These are phyloP conservation scores for Verticillium dahliae DNA, from an alignment of 2,329 filamentous ascomycete genomes.

Conservation along the genomic window DNA sequence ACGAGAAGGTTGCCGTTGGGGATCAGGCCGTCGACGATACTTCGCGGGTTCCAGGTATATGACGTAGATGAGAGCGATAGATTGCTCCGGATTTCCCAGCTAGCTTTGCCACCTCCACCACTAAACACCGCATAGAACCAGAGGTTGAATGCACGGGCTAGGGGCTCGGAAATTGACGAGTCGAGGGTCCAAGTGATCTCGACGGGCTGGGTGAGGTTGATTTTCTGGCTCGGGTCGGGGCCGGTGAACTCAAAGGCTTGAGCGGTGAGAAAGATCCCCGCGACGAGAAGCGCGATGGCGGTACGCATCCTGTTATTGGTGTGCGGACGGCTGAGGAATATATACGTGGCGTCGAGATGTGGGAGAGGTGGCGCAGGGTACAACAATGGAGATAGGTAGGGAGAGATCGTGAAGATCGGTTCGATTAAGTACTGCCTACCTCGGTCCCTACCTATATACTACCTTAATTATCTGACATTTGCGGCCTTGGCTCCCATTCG, in stretches of 20 bases:
- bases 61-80: not conserved
- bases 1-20: not conserved
- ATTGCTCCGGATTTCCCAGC: not conserved
- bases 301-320: not conserved
- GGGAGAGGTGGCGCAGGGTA: not conserved
- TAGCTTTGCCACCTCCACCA: not conserved
- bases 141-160: not conserved
- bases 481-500: not conserved
- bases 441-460: not conserved
- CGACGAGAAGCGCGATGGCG: not conserved
- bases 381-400: too few species aligned
- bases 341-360: not conserved
- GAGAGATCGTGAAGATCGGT: not conserved
- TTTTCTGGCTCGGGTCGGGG: not conserved
- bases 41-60: not conserved
- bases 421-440: not conserved
- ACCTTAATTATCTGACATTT: too few species aligned
- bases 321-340: not conserved
- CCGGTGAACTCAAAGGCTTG: not conserved
- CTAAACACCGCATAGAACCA: not conserved
- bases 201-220: not conserved
- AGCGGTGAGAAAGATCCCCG: not conserved
- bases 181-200: not conserved
- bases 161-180: not conserved
- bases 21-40: not conserved